phyloP scores from a whole-genome alignment of 768 basidiomycete genomes.

The Termitomyces sp. region DNA sequence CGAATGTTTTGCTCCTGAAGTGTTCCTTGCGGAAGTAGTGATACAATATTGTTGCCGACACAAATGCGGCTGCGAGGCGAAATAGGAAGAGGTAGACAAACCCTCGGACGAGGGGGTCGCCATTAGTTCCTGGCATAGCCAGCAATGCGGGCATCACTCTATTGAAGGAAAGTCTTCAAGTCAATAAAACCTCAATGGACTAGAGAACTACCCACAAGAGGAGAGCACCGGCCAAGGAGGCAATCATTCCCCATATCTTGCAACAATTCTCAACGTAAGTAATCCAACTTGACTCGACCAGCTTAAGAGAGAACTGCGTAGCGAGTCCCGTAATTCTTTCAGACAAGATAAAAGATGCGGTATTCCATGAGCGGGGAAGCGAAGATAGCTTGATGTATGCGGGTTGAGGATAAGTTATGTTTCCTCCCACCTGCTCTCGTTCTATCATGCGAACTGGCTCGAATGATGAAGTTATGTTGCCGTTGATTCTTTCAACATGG shows the following conservation, averaged over 20 bases:
- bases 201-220: neutral
- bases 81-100: neutral
- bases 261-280: neutral
- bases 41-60: too few relatives aligned
- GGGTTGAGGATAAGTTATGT: neutral
- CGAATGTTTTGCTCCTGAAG: too few relatives aligned
- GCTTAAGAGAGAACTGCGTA: neutral
- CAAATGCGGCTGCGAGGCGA: neutral
- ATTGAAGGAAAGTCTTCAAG: too few relatives aligned
- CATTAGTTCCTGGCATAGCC: neutral
- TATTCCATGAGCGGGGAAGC: neutral
- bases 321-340: neutral
- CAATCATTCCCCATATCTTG: neutral
- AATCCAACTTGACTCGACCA: neutral
- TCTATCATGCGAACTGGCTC: too few relatives aligned
- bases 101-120: neutral
- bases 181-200: neutral
- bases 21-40: too few relatives aligned
- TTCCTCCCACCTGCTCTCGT: neutral
- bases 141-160: neutral
- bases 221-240: neutral
- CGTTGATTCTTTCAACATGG: neutral
- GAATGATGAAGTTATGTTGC: too few relatives aligned
- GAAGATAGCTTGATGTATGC: neutral
- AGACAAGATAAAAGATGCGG: neutral